These are phyloP conservation scores for Prunus yedoensis DNA, from an alignment of 331 rosid species.

Conservation along the genomic window DNA sequence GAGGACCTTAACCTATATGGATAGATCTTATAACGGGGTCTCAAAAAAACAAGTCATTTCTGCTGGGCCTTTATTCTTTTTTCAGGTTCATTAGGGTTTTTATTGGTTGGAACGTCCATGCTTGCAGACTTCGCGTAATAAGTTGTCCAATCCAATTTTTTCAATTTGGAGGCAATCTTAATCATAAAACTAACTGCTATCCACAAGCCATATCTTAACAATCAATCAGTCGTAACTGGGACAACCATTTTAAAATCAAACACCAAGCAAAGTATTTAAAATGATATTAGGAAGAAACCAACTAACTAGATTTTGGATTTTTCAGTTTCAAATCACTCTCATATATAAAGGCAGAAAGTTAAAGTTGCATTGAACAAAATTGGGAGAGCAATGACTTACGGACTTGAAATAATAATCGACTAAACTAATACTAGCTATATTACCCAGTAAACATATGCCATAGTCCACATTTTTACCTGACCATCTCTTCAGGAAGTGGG, in stretches of 20 bases:
- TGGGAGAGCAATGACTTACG: neutral
- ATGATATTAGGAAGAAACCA: too few relatives aligned
- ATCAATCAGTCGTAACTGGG: too few relatives aligned
- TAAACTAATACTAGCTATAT: neutral
- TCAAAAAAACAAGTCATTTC: too few relatives aligned
- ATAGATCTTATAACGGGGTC: too few relatives aligned
- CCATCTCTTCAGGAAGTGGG: constrained; percentile 93
- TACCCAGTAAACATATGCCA: neutral
- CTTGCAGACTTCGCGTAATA: neutral
- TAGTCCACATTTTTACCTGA: constrained; percentile 48
- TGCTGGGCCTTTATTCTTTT: too few relatives aligned
- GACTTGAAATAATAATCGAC: neutral
- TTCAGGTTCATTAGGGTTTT: too few relatives aligned
- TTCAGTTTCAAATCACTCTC: neutral
- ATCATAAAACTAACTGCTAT: neutral
- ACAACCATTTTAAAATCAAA: too few relatives aligned
- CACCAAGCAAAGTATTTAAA: too few relatives aligned
- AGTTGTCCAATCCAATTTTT: neutral
- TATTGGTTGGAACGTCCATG: neutral
- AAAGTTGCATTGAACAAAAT: neutral
- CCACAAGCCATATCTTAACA: neutral
- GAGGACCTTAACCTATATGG: too few relatives aligned
- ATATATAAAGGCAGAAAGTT: neutral
- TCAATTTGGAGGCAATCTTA: neutral
- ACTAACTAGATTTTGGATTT: too few relatives aligned